Evolutionary conservation across 2,329 filamentous ascomycete species (phyloP).

Genomic region (Colletotrichum cuscutae): DNA sequence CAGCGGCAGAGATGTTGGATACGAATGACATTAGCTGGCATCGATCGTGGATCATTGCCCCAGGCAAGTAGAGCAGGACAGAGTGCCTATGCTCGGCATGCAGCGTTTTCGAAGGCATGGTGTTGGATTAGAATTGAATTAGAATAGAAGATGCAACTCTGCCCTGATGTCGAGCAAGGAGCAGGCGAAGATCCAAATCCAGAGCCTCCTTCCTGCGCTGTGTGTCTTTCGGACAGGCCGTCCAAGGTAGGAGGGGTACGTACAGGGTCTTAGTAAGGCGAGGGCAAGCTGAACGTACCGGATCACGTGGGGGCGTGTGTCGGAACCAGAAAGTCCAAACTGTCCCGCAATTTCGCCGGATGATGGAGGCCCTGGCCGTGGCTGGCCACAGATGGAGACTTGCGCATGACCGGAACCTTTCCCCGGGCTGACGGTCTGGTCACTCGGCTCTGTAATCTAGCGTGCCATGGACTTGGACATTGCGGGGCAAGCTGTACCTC

Average conservation of each 20-base stretch:
- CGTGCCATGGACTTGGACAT: slow-evolving; percentile 32
- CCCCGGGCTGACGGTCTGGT: slow-evolving; percentile 22
- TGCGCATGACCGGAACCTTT: slow-evolving; percentile 33
- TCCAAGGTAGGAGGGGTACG: background rate
- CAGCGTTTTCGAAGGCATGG: background rate
- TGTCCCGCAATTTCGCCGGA: slow-evolving; percentile 14
- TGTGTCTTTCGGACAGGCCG: background rate
- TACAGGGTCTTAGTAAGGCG: background rate
- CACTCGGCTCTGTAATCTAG: slow-evolving; percentile 16
- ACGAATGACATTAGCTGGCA: background rate
- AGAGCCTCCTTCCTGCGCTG: background rate
- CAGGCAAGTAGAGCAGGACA: background rate
- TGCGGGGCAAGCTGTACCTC: slow-evolving; percentile 19
- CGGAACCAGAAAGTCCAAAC: background rate
- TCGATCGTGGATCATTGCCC: slow-evolving; percentile 11
- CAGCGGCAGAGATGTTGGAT: background rate
- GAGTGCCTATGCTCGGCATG: background rate
- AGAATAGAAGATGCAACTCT: background rate
- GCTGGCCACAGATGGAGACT: background rate
- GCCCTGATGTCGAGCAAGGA: background rate
- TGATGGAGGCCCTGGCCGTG: background rate
- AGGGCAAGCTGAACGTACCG: background rate
- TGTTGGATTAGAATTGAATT: background rate
- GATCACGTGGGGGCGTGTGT: background rate
- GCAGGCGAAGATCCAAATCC: background rate